These are phyloP conservation scores for Physcomitrellopsis africana DNA, from an alignment of 225 moss, liverwort and hornwort species.

Conservation along the genomic window DNA sequence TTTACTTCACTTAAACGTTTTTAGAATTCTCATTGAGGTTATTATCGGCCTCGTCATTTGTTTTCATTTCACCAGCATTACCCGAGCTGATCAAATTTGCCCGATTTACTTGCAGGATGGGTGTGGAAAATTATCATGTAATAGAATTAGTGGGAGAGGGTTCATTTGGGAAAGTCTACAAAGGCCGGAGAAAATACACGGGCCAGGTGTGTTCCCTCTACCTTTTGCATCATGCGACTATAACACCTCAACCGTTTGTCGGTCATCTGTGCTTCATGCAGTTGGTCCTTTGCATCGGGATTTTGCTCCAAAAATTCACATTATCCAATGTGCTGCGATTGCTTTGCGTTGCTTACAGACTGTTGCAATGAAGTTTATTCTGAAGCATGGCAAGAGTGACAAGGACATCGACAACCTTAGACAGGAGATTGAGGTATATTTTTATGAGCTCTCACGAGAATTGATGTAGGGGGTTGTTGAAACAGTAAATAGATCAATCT, in stretches of 20 bases:
- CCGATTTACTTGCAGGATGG: slow-evolving; percentile 54
- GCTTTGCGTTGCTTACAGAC: slow-evolving; percentile 63
- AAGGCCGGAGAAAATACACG: slow-evolving; percentile 73
- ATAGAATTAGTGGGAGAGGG: slow-evolving; percentile 77
- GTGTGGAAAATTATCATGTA: slow-evolving; percentile 77
- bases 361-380: slow-evolving; percentile 98
- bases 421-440: slow-evolving; percentile 90
- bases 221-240: slow-evolving; percentile 6
- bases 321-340: slow-evolving; percentile 24
- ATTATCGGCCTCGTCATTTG: background rate
- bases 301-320: background rate
- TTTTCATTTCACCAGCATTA: slow-evolving; percentile 7
- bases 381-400: slow-evolving; percentile 97
- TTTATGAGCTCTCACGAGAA: slow-evolving; percentile 21
- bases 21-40: slow-evolving; percentile 14
- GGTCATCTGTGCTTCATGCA: slow-evolving; percentile 5
- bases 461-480: background rate
- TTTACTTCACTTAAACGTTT: background rate
- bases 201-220: slow-evolving; percentile 55
- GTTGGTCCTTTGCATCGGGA: background rate
- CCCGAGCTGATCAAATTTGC: slow-evolving; percentile 18
- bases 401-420: slow-evolving; percentile 98
- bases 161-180: slow-evolving; percentile 75
- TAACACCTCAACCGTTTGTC: background rate
- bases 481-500: background rate